Evolutionary conservation across 805 yeast species (phyloP), one percentile per base, ranked within the genome.

Genomic region (Clavispora carvajalis): DNA sequence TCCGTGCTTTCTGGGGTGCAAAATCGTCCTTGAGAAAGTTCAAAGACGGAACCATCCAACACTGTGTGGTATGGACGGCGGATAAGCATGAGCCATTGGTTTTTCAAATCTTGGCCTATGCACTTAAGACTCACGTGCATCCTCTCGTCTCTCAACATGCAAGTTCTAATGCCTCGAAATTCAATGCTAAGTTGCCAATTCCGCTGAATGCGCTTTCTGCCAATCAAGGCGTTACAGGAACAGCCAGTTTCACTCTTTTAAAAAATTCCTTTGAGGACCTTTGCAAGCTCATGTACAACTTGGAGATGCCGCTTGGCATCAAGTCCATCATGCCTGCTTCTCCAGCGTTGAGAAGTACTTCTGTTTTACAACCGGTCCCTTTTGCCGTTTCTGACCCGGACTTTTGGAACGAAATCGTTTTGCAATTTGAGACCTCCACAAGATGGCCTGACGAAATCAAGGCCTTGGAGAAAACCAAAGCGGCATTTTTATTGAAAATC

Each of bases 361-460:
- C 96, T 1, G 51, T 84, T 4, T 69, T 82, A 40, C 80, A 79
- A 47, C 98, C 98, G 0, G 86, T 79, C 29, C 95, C 96, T 26
- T 84, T 77, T 68, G 88, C 91, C 7, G 69, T 73, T 22, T 72
- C 85, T 2, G 80, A 76, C 50, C 89, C 88, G 4, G 86, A 84
- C 54, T 85, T 84, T 55, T 79, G 87, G 69, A 86, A 84, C 52
- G 90, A 85, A 33, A 80, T 82, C 12, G 73, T 93, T 8, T 58
- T 93, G 26, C 95, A 90, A 61, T 87, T 93, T 60, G 99, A 93
- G 64, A 70, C 85, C 3, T 86, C 96, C 2, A 73, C 77, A n/a
- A 80, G 80, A 59, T 93, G 99, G 99, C 99, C 99, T 2, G 95
- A 86, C 60, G 96, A 93, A 58, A 59, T 88, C 5, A 65, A 72